Evolutionary conservation across 2,329 filamentous ascomycete species (phyloP).

Genomic region (Gyromitra esculenta): DNA sequence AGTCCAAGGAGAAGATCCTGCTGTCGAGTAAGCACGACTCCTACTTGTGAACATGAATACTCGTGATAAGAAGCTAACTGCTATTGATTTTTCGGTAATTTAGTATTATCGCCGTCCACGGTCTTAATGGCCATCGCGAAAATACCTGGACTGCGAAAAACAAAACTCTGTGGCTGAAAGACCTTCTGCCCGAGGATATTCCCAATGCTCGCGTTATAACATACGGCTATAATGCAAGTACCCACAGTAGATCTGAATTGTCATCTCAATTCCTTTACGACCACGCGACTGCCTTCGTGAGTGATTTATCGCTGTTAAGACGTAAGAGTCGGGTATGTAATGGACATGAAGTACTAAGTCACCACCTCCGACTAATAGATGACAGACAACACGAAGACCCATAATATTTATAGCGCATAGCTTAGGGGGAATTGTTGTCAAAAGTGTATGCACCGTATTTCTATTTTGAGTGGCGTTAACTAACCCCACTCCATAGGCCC

Average conservation of each 20-base stretch:
- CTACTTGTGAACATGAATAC: background rate
- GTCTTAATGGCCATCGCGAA: background rate
- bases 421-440: background rate
- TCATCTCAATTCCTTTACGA: slow-evolving; percentile 10
- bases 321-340: background rate
- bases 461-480: background rate
- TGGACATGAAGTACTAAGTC: background rate
- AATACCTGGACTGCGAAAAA: slow-evolving; percentile 4
- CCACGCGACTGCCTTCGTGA: background rate
- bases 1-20: slow-evolving; percentile 1
- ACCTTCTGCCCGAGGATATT: background rate
- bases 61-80: background rate
- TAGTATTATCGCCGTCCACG: slow-evolving; percentile 6
- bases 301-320: background rate
- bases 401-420: slow-evolving; percentile 10
- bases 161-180: background rate
- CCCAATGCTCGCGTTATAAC: slow-evolving; percentile 5
- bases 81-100: background rate
- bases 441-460: background rate
- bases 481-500: background rate
- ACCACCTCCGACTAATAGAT: background rate
- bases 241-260: background rate
- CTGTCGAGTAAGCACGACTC: background rate
- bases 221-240: slow-evolving; percentile 3
- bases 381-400: background rate